A percentile compares a stretch with the other conserved stretches of the same genome.
These are phyloP conservation scores for Boletus rufocinnamomeus DNA, from an alignment of 768 basidiomycete species.

Conservation along the genomic window DNA sequence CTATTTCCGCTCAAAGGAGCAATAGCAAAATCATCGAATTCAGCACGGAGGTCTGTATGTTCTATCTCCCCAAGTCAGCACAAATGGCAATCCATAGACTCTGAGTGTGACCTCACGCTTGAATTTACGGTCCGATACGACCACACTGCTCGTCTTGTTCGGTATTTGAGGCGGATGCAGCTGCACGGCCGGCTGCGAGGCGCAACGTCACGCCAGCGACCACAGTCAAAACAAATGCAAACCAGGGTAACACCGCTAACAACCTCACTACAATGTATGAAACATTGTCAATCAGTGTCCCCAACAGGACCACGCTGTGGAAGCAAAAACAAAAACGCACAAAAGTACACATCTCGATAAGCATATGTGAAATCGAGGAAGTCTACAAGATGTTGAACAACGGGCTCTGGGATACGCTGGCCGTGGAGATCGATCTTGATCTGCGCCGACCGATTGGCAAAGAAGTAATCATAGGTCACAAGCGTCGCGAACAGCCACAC, in stretches of 20 bases:
- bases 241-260: conserved; percentile 56
- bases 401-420: conserved; percentile 36
- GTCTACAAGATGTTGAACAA: conserved; percentile 40
- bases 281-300: not conserved
- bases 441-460: conserved; percentile 46
- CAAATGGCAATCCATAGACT: not conserved
- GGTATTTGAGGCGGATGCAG: not conserved
- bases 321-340: conserved; percentile 32
- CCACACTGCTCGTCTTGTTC: not conserved
- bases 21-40: not conserved
- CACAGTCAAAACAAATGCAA: conserved; percentile 44
- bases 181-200: conserved; percentile 27
- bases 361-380: conserved; percentile 42
- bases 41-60: not conserved
- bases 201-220: conserved; percentile 40
- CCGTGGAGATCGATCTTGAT: conserved; percentile 45
- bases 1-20: not conserved
- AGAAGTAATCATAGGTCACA: conserved; percentile 49
- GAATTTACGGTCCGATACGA: not conserved
- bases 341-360: conserved; percentile 48
- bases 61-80: not conserved
- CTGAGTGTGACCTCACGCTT: not conserved
- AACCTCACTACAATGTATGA: conserved; percentile 42
- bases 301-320: not conserved
- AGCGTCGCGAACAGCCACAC: conserved; percentile 51